Conservation (phyloP, 2,329 filamentous ascomycete genomes). For the Esteya vermicola region DNA sequence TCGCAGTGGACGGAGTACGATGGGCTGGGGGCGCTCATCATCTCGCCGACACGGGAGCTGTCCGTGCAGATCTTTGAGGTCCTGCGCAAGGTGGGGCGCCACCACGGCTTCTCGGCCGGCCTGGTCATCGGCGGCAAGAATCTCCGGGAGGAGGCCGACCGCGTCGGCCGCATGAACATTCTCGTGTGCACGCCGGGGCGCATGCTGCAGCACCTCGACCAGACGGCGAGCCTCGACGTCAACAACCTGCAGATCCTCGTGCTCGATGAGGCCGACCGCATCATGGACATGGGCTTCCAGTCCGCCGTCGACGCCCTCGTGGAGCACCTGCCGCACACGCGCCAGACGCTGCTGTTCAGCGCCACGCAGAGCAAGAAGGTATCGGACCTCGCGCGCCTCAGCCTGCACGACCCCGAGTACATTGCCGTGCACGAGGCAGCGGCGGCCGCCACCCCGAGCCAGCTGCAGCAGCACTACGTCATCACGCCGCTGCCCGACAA, state of each 20-base stretch:
- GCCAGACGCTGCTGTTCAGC: slow-evolving; percentile 90
- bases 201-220: slow-evolving; percentile 78
- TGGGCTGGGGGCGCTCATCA: slow-evolving; percentile 80
- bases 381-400: slow-evolving; percentile 78
- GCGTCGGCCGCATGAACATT: slow-evolving; percentile 87
- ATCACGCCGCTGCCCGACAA: slow-evolving; percentile 77
- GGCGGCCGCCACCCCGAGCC: slow-evolving; percentile 62
- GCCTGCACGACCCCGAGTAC: slow-evolving; percentile 83
- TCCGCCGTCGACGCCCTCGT: slow-evolving; percentile 80
- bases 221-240: slow-evolving; percentile 27
- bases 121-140: slow-evolving; percentile 89
- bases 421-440: slow-evolving; percentile 84
- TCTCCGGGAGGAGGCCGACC: slow-evolving; percentile 71
- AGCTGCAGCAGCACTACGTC: slow-evolving; percentile 83
- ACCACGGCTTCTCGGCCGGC: slow-evolving; percentile 84
- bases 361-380: slow-evolving; percentile 93
- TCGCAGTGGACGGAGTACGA: slow-evolving; percentile 82
- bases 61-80: slow-evolving; percentile 97
- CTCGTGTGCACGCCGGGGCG: slow-evolving; percentile 88
- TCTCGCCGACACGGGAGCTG: slow-evolving; percentile 87
- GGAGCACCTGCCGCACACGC: slow-evolving; percentile 70
- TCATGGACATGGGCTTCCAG: slow-evolving; percentile 97
- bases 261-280: slow-evolving; percentile 88
- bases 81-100: slow-evolving; percentile 72
- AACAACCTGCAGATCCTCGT: slow-evolving; percentile 84